Percentiles rank a stretch among this genome's conserved stretches.
These are phyloP conservation scores for Lentinus brumalis DNA, from an alignment of 768 basidiomycete genomes.

Conservation along the genomic window DNA sequence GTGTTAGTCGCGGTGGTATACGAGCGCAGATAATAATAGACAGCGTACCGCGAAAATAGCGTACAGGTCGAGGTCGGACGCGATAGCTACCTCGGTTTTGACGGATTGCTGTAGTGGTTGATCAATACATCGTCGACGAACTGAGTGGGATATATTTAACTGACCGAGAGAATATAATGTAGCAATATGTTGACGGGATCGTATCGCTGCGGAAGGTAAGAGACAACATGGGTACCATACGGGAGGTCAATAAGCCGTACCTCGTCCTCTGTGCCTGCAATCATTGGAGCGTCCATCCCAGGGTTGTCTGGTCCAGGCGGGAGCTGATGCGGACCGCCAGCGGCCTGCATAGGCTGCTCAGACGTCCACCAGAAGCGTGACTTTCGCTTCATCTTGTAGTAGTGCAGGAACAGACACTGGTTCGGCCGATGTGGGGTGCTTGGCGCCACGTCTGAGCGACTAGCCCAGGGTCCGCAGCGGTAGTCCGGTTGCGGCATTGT, in stretches of 20 bases:
- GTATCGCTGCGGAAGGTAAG: neutral
- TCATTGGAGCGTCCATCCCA: neutral
- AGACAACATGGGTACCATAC: no score
- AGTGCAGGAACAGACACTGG: neutral
- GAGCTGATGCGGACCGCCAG: neutral
- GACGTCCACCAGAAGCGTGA: neutral
- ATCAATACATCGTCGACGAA: neutral
- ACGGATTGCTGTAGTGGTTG: slow-evolving; percentile 12
- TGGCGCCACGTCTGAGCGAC: no score
- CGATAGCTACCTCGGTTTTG: slow-evolving; percentile 21
- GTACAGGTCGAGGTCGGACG: slow-evolving; percentile 14
- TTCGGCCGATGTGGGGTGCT: neutral
- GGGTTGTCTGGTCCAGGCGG: neutral
- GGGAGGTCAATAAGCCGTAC: no score
- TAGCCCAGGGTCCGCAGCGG: neutral
- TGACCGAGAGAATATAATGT: neutral
- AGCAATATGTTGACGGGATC: neutral
- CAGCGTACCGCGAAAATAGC: neutral
- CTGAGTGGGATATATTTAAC: neutral
- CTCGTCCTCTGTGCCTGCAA: neutral
- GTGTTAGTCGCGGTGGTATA: no score
- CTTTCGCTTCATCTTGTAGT: slow-evolving; percentile 5
- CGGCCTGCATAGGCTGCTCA: neutral
- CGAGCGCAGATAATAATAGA: neutral
- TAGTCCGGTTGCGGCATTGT: neutral